These are phyloP conservation scores for Vaccinium macrocarpon DNA, from an alignment of 148 eudicot species.

Conservation along the genomic window DNA sequence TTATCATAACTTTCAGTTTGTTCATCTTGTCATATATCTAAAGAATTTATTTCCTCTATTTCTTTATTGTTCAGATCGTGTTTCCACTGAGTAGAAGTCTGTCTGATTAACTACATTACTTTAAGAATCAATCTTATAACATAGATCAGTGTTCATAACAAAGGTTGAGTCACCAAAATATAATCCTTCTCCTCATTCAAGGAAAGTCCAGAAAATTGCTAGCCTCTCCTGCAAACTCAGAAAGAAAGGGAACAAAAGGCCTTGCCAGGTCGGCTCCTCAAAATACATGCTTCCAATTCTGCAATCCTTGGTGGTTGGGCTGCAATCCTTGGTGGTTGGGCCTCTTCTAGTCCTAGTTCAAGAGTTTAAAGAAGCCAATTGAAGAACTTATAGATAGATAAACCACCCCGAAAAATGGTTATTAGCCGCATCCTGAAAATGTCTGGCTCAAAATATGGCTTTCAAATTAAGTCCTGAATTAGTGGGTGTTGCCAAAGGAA, in stretches of 20 bases:
- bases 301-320: background rate
- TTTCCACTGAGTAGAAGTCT: background rate
- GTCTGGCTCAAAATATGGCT: background rate
- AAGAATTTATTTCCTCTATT: background rate
- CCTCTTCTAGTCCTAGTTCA: background rate
- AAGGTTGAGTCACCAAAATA: no score
- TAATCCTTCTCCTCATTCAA: no score
- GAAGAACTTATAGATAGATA: background rate
- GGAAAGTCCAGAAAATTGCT: background rate
- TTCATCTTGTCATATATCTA: background rate
- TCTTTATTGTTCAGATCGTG: background rate
- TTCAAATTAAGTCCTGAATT: background rate
- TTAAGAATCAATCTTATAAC: background rate
- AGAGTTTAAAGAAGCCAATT: background rate
- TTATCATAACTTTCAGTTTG: background rate
- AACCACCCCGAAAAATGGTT: background rate
- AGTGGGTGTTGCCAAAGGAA: conserved; percentile 3
- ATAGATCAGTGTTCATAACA: background rate
- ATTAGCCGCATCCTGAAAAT: background rate
- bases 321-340: background rate
- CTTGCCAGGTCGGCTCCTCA: background rate
- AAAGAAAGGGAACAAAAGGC: background rate
- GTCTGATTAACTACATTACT: background rate
- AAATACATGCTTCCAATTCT: background rate
- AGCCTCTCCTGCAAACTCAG: background rate